A percentile compares a stretch with the other conserved stretches of the same genome.
phyloP scores from a whole-genome alignment of 1,284 basidiomycete species.

The Schizophyllum commune region DNA sequence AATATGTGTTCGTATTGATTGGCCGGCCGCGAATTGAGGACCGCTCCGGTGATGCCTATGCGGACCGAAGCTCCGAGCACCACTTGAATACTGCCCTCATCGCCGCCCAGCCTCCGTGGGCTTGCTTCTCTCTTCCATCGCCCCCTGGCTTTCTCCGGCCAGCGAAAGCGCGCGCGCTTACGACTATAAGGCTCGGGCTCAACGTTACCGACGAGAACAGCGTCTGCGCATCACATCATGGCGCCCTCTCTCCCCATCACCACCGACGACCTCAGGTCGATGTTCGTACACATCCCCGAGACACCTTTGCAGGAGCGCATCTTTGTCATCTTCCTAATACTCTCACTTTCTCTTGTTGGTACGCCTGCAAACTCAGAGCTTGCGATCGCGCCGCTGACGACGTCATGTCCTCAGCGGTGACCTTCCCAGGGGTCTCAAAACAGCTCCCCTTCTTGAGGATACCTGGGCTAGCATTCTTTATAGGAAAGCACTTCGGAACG shows the following conservation, averaged over 20 bases:
- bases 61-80: not conserved
- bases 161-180: not conserved
- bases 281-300: not conserved
- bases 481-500: conserved; percentile 78
- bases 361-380: conserved; percentile 8
- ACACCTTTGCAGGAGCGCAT: conserved; percentile 5
- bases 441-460: conserved; percentile 45
- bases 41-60: not conserved
- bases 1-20: not conserved
- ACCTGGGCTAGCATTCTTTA: conserved; percentile 62
- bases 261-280: not conserved
- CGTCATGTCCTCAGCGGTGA: conserved; percentile 40
- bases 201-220: not conserved
- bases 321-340: conserved; percentile 30
- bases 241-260: not conserved
- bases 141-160: not conserved
- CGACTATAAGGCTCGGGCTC: not conserved
- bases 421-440: conserved; percentile 60
- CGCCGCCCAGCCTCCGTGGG: not conserved
- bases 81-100: not conserved
- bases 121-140: not conserved
- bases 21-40: not conserved
- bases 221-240: not conserved
- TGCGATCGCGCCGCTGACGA: conserved; percentile 14
- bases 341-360: conserved; percentile 37